Conservation (phyloP, 2,329 filamentous ascomycete species). For the Fulvia fulva region DNA sequence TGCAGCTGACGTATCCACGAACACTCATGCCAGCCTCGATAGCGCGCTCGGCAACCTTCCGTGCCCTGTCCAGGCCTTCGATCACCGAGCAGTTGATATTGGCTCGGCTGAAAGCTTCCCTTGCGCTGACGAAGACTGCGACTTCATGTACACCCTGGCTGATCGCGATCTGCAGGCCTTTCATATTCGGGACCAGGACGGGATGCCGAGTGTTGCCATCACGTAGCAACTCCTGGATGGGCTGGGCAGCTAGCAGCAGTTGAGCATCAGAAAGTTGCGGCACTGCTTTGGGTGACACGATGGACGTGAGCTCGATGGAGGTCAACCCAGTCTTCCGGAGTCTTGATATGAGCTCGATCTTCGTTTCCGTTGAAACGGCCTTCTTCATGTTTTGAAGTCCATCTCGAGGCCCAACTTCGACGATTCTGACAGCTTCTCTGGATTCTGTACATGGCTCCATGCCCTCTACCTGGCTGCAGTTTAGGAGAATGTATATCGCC, state of each 20-base stretch:
- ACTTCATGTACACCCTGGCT: conserved; percentile 35
- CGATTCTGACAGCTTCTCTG: conserved; percentile 41
- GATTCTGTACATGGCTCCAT: neutral
- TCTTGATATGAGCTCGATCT: conserved; percentile 46
- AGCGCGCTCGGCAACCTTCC: conserved; percentile 31
- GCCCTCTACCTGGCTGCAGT: neutral
- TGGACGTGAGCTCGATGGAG: conserved; percentile 50
- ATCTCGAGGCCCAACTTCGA: conserved; percentile 53
- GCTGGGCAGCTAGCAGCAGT: conserved; percentile 6
- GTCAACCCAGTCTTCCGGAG: conserved; percentile 48
- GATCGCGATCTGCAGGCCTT: conserved; percentile 56
- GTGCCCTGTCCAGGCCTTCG: conserved; percentile 35
- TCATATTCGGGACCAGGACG: conserved; percentile 40
- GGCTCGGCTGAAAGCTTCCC: conserved; percentile 40
- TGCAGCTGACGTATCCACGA: conserved; percentile 40
- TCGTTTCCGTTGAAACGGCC: conserved; percentile 46
- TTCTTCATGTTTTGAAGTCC: conserved; percentile 54
- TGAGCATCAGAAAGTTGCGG: conserved; percentile 40
- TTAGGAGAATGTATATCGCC: neutral
- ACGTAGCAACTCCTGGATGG: neutral
- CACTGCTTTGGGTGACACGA: conserved; percentile 52
- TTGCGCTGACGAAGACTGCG: conserved; percentile 41
- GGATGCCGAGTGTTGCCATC: conserved; percentile 20
- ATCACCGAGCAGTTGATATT: conserved; percentile 41
- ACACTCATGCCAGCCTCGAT: conserved; percentile 28